Evolutionary conservation across 257 asterid genomes (phyloP), one percentile per base, ranked within the genome.

Genomic region (Linderniella brevidens): DNA sequence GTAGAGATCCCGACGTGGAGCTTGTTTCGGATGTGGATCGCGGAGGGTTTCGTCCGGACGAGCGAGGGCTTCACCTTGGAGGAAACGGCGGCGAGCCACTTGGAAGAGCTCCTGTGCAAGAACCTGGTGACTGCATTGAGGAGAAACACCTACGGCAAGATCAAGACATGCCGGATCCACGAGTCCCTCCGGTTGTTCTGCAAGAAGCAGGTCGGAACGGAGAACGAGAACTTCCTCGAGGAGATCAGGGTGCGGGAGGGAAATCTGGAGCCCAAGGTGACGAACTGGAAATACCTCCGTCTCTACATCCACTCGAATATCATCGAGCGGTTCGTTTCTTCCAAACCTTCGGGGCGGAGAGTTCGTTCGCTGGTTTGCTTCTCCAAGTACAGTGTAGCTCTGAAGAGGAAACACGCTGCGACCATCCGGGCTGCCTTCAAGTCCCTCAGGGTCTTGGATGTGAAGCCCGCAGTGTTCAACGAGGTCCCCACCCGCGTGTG

Each of bases 401-500:
- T 67, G 63, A 65, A 59, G 7, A 1, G 17, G 4, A 49, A 55
- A 15, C 35, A 38, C 42, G 43, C 48, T 13, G 20, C 63, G 5
- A 5, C 51, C 48, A 49, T 67, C 36, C 60, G 57, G 0, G 45
- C 45, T 35, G 54, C 64, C 10, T 66, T 66, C 57, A 52, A 62
- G 8, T 36, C 56, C 37, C 64, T 65, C 32, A 52, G 71, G 38
- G 65, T 65, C 37, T 39, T 65, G 20, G 71, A 65, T 40, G 46
- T 36, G n/a, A 57, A 52, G 49, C 56, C 59, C 4, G 53, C 60
- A 32, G 61, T 38, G 13, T 65, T 60, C 63, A 44, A 16, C 14
- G 54, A 25, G 11, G 35, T 60, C 17, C 53, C 64, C 5, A 40
- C 13, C 0, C 56, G 52, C 1, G 41, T 60, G 12, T 1, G 16